Percentiles rank a stretch among this genome's conserved stretches.
Evolutionary conservation across 306 rosid genomes (phyloP).

Genomic region (Styphnolobium japonicum): DNA sequence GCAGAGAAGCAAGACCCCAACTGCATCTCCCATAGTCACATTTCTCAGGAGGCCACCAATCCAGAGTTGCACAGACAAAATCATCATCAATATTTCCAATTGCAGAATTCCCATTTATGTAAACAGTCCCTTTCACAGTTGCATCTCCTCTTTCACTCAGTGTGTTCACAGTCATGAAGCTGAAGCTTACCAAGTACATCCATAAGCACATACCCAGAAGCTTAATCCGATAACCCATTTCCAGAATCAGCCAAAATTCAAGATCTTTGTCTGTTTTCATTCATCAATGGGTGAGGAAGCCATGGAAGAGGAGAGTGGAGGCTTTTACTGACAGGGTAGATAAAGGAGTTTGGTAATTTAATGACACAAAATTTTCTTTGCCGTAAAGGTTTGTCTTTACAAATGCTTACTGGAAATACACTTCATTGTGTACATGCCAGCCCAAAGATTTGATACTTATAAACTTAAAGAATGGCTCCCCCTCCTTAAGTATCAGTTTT

Average conservation of each 20-base stretch:
- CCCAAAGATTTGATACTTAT: not conserved
- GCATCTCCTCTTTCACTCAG: slow-evolving; percentile 20
- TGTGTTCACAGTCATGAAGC: slow-evolving; percentile 30
- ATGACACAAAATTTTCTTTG: not conserved
- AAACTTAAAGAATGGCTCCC: not conserved
- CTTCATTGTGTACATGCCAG: not conserved
- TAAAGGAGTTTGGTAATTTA: not conserved
- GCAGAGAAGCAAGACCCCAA: slow-evolving; percentile 89
- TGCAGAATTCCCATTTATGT: slow-evolving; percentile 49
- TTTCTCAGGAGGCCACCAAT: slow-evolving; percentile 99
- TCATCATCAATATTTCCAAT: slow-evolving; percentile 79
- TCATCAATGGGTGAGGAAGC: not conserved
- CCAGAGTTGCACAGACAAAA: slow-evolving; percentile 89
- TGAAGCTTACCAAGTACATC: slow-evolving; percentile 34
- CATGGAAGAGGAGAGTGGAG: not conserved
- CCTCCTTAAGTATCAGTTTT: too few relatives aligned
- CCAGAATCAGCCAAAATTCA: slow-evolving; percentile 24
- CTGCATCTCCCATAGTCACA: slow-evolving; percentile 94
- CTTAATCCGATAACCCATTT: slow-evolving; percentile 59
- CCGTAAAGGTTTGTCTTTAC: not conserved
- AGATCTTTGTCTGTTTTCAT: slow-evolving; percentile 31
- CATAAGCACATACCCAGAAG: slow-evolving; percentile 47
- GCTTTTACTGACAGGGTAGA: not conserved
- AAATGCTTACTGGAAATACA: not conserved
- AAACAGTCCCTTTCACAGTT: slow-evolving; percentile 45